Percentiles rank a stretch among this genome's conserved stretches.
These are phyloP conservation scores for Malassezia equina DNA, from an alignment of 1,284 basidiomycete species.

Conservation along the genomic window DNA sequence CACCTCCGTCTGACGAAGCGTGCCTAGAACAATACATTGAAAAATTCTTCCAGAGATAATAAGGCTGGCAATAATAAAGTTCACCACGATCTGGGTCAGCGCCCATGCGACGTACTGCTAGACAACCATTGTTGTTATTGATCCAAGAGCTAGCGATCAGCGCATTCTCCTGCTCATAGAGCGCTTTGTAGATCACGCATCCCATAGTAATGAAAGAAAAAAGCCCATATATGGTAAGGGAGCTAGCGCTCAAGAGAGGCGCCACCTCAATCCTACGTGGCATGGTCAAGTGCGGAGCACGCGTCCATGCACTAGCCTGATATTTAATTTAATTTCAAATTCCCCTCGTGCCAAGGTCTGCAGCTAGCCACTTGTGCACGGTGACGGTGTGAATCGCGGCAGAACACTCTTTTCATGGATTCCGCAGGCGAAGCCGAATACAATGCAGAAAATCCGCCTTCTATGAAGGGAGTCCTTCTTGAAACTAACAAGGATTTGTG, in stretches of 20 bases:
- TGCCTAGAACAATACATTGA: conserved; percentile 84
- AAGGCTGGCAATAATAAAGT: conserved; percentile 72
- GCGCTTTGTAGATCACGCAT: conserved; percentile 55
- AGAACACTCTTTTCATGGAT: neutral
- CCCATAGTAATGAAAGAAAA: conserved; percentile 24
- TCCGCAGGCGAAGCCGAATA: conserved; percentile 5
- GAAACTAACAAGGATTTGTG: neutral
- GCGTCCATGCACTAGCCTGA: neutral
- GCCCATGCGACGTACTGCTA: conserved; percentile 20
- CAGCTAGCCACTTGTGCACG: neutral
- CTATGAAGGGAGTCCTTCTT: neutral
- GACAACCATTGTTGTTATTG: conserved; percentile 67
- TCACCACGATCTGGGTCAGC: conserved; percentile 70
- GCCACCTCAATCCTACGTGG: conserved; percentile 4
- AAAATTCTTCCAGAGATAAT: conserved; percentile 66
- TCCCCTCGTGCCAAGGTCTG: neutral
- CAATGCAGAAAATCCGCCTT: conserved; percentile 4
- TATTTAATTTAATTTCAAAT: neutral
- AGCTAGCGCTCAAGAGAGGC: neutral
- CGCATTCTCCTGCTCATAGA: conserved; percentile 78
- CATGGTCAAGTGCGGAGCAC: neutral
- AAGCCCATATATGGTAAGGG: conserved; percentile 29
- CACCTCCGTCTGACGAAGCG: conserved; percentile 74
- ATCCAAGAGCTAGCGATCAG: conserved; percentile 84
- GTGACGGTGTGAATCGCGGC: neutral